phyloP scores from a whole-genome alignment of 495 filamentous ascomycete species.

The Talaromyces nanjingensis region DNA sequence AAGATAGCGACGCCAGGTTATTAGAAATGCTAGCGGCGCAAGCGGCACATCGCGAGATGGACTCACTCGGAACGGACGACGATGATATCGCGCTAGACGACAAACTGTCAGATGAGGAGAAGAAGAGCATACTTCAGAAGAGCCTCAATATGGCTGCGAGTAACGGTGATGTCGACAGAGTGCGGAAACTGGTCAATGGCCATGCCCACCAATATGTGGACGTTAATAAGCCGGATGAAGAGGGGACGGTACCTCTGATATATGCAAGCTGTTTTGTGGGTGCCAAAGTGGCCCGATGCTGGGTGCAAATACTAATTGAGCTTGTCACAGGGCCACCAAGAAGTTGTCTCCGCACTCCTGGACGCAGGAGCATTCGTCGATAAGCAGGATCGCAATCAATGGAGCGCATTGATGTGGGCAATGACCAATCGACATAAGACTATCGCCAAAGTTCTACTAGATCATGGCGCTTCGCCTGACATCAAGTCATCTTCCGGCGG shows the following conservation, averaged over 20 bases:
- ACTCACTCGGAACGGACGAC: constrained; percentile 66
- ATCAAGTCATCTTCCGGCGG: constrained; percentile 89
- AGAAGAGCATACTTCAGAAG: constrained; percentile 74
- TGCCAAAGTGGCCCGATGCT: not conserved
- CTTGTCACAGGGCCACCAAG: constrained; percentile 69
- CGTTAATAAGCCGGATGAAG: constrained; percentile 85
- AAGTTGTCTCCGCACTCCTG: constrained; percentile 77
- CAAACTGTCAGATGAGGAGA: constrained; percentile 67
- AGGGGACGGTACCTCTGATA: constrained; percentile 89
- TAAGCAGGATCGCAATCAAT: constrained; percentile 89
- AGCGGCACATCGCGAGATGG: constrained; percentile 70
- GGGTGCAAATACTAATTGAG: constrained; percentile 12
- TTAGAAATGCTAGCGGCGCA: constrained; percentile 97
- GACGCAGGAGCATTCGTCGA: constrained; percentile 87
- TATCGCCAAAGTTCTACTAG: constrained; percentile 85
- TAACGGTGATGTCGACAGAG: constrained; percentile 84
- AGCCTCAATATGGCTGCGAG: constrained; percentile 92
- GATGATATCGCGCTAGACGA: constrained; percentile 68
- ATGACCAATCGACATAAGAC: constrained; percentile 98
- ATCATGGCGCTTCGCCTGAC: constrained; percentile 91
- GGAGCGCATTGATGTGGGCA: constrained; percentile 99
- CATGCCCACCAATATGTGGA: constrained; percentile 72
- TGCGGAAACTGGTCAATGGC: constrained; percentile 69
- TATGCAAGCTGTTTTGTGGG: constrained; percentile 95
- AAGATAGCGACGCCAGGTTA: constrained; percentile 77